Evolutionary conservation across 2,329 filamentous ascomycete species (phyloP).

Genomic region (Phialocephala subalpina): DNA sequence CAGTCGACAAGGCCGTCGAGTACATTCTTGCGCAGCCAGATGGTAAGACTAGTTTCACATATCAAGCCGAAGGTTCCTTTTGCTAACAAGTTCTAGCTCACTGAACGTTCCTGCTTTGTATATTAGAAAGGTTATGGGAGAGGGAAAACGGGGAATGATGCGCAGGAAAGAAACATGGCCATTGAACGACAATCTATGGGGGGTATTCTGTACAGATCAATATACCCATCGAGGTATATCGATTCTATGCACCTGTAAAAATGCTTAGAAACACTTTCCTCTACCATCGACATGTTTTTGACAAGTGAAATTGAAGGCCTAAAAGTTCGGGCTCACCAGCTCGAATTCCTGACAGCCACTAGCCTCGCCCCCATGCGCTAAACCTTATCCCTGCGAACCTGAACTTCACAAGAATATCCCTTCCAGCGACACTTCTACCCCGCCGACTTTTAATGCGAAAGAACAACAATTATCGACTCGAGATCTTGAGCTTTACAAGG

Average conservation of each 20-base stretch:
- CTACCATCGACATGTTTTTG: slow-evolving; percentile 19
- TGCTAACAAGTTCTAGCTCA: slow-evolving; percentile 41
- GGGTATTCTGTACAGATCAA: slow-evolving; percentile 40
- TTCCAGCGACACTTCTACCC: slow-evolving; percentile 5
- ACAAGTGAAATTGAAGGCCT: not conserved
- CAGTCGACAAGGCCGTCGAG: slow-evolving; percentile 78
- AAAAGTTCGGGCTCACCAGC: not conserved
- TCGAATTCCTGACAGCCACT: not conserved
- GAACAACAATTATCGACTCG: not conserved
- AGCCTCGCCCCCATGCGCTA: slow-evolving; percentile 2
- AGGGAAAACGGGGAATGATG: slow-evolving; percentile 21
- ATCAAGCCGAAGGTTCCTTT: not conserved
- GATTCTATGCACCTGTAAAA: slow-evolving; percentile 45
- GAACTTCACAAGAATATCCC: slow-evolving; percentile 11
- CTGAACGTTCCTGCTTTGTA: slow-evolving; percentile 40
- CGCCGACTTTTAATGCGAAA: not conserved
- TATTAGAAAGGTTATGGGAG: slow-evolving; percentile 33
- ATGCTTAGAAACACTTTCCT: slow-evolving; percentile 46
- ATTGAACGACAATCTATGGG: slow-evolving; percentile 32
- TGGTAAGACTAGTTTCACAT: slow-evolving; percentile 57
- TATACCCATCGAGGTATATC: slow-evolving; percentile 40
- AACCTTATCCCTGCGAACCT: slow-evolving; percentile 11
- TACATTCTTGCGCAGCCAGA: slow-evolving; percentile 80
- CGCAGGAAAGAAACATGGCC: slow-evolving; percentile 26
- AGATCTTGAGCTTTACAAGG: not conserved